phyloP scores from a whole-genome alignment of 371 early-diverging fungal genomes.

The Rhizopus microsporus region DNA sequence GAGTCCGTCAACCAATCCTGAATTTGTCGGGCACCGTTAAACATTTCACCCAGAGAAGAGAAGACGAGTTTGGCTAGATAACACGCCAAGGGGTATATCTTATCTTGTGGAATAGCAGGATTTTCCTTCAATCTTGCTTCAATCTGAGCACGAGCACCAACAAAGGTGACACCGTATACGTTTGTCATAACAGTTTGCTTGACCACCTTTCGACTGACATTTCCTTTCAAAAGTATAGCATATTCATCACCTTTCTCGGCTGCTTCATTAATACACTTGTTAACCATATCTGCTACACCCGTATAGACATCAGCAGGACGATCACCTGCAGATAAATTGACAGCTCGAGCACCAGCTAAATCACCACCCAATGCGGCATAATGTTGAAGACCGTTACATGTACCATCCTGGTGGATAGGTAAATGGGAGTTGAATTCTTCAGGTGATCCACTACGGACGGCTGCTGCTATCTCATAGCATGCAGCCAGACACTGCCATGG shows the following conservation, averaged over 20 bases:
- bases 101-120: slow-evolving; percentile 58
- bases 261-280: slow-evolving; percentile 67
- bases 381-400: slow-evolving; percentile 98
- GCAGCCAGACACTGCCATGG: slow-evolving; percentile 96
- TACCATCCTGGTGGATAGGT: slow-evolving; percentile 98
- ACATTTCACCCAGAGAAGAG: slow-evolving; percentile 85
- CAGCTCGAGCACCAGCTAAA: slow-evolving; percentile 85
- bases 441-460: slow-evolving; percentile 77
- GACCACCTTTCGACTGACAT: slow-evolving; percentile 91
- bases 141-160: slow-evolving; percentile 94
- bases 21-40: slow-evolving; percentile 85
- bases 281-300: slow-evolving; percentile 83
- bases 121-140: slow-evolving; percentile 76
- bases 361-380: slow-evolving; percentile 98
- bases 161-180: slow-evolving; percentile 97
- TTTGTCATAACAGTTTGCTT: slow-evolving; percentile 99
- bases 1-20: slow-evolving; percentile 95
- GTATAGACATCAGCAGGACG: slow-evolving; percentile 94
- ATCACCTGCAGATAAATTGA: slow-evolving; percentile 87
- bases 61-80: slow-evolving; percentile 89
- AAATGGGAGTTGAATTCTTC: slow-evolving; percentile 69
- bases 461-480: slow-evolving; percentile 84
- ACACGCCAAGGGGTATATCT: slow-evolving; percentile 54
- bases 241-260: slow-evolving; percentile 56
- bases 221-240: slow-evolving; percentile 64